Base-by-base conservation (phyloP, 2,329 filamentous ascomycete genomes). In the Tolypocladium sp. region DNA sequence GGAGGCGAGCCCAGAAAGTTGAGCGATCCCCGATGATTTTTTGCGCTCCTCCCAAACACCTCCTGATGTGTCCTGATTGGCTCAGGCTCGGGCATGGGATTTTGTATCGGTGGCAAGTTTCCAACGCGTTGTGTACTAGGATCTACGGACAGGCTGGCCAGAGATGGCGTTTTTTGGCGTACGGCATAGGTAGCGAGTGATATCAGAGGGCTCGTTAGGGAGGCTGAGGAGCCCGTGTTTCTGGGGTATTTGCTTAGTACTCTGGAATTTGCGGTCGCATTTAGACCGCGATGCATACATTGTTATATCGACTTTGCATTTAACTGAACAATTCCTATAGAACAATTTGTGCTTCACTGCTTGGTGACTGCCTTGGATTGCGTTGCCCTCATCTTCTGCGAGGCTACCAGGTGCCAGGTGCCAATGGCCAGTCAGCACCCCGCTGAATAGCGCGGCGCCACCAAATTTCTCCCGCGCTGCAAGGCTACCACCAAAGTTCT, bases 1-100 rank as follows among this genome's bases (percentile, higher is more conserved):
- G 57, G 65, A 66, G 62, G 64, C 59, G 61, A 68, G 66, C 57
- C 44, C 58, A 8, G 55, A 59, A 12, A 55, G 35, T 37, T 63
- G n/a, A 57, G 35, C 17, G 42, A 30, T n/a, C 27, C 46, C 9
- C 4, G 15, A 33, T 13, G 7, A 17, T 9, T 9, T 52, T 52
- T 52, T 20, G 27, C 46, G 17, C 17, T 30, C 8, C 4, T 30
- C 25, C 8, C 20, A 33, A 10, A n/a, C 20, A 27, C 17, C 27
- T 51, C 46, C 17, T 20, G 27, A 6, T 51, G 46, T 33, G 15
- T 20, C 10, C 3, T 33, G 15, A 13, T 51, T 51, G 17, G 46
- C 9, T 33, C 30, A n/a, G 20, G 20, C 17, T 35, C 10, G 4
- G 49, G 49, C 30, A n/a, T 53, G 20, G 49, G 10, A 53, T 12